Conservation (phyloP, 163 green algal genomes). For the Scenedesmus sp. region DNA sequence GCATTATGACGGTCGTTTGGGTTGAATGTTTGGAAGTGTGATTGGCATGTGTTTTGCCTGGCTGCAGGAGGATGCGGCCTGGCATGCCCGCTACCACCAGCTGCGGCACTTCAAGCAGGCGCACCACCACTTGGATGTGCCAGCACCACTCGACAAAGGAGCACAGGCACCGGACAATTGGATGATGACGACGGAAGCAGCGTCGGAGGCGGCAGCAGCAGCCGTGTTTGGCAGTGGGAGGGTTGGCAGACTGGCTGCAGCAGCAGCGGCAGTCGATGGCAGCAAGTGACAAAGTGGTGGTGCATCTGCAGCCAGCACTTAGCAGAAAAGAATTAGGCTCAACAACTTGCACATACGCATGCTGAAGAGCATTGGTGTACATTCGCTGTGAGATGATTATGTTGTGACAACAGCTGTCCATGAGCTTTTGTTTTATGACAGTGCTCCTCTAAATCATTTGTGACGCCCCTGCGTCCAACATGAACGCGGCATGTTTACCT, state of each 20-base stretch:
- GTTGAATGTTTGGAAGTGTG: neutral
- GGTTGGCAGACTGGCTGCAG: conserved; percentile 23
- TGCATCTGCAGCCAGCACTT: neutral
- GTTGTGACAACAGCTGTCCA: neutral
- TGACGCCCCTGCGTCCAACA: too few species aligned
- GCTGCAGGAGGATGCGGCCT: conserved; percentile 9
- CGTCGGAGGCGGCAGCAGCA: neutral
- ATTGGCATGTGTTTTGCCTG: neutral
- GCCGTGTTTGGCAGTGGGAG: neutral
- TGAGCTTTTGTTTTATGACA: too few species aligned
- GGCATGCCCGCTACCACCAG: conserved; percentile 16
- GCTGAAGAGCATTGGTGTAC: neutral
- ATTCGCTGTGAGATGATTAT: neutral
- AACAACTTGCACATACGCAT: neutral
- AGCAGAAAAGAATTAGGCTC: neutral
- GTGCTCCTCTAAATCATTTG: too few species aligned
- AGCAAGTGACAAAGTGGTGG: neutral
- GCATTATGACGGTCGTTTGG: neutral
- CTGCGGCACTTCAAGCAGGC: conserved; percentile 10
- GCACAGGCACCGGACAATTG: neutral
- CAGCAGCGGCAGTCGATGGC: conserved; percentile 13
- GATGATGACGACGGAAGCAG: neutral
- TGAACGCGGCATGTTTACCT: too few species aligned
- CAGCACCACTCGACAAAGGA: neutral
- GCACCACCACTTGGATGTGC: conserved; percentile 10